A percentile compares a stretch with the other conserved stretches of the same genome.
Conservation (phyloP, 2,329 filamentous ascomycete species). For the Knufia petricola region DNA sequence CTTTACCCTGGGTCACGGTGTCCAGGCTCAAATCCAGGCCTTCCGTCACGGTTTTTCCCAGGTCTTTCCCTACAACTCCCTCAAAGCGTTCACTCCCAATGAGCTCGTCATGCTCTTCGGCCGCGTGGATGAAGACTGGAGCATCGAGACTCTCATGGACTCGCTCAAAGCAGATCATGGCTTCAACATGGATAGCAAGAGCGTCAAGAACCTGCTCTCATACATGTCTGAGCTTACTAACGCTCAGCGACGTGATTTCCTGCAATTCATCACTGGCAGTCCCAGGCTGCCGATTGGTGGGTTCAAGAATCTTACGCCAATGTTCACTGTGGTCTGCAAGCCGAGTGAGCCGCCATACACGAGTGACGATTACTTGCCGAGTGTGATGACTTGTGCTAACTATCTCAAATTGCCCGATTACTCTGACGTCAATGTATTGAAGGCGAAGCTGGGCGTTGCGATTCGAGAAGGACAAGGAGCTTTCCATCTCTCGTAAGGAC, state of each 20-base stretch:
- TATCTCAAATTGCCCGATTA: slow-evolving; percentile 98
- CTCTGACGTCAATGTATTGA: slow-evolving; percentile 65
- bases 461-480: slow-evolving; percentile 95
- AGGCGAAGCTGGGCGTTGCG: slow-evolving; percentile 68
- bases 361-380: slow-evolving; percentile 96
- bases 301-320: slow-evolving; percentile 92
- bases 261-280: slow-evolving; percentile 96
- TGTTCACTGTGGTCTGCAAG: slow-evolving; percentile 99
- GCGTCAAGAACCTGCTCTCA: slow-evolving; percentile 83
- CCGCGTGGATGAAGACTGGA: slow-evolving; percentile 89
- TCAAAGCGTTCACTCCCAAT: slow-evolving; percentile 88
- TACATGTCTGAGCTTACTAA: slow-evolving; percentile 80
- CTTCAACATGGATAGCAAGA: slow-evolving; percentile 96
- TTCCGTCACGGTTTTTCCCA: slow-evolving; percentile 88
- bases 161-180: slow-evolving; percentile 98
- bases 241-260: slow-evolving; percentile 75
- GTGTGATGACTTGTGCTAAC: slow-evolving; percentile 99
- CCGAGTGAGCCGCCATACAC: slow-evolving; percentile 90
- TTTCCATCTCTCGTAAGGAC: slow-evolving; percentile 75
- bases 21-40: slow-evolving; percentile 79
- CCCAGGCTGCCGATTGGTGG: slow-evolving; percentile 97
- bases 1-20: slow-evolving; percentile 79
- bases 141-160: slow-evolving; percentile 92
- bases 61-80: slow-evolving; percentile 87
- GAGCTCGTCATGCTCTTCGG: slow-evolving; percentile 94